Percentiles rank a stretch among this genome's conserved stretches.
These are phyloP conservation scores for Exsudoporus frostii DNA, from an alignment of 768 basidiomycete genomes.

Conservation along the genomic window DNA sequence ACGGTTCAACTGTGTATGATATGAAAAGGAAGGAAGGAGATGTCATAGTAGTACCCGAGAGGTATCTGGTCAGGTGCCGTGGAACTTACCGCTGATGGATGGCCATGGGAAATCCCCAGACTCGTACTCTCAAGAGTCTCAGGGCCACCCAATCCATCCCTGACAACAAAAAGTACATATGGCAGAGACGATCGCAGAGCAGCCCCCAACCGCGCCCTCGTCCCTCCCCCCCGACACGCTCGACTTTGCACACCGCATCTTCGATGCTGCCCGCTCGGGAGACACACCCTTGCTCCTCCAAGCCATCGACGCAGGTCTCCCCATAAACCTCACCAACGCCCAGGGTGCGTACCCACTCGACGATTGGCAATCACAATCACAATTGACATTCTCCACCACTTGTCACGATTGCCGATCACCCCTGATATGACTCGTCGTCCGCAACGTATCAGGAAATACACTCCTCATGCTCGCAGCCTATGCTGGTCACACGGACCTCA, in stretches of 20 bases:
- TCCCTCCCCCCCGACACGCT: constrained; percentile 37
- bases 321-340: constrained; percentile 67
- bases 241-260: constrained; percentile 64
- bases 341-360: constrained; percentile 55
- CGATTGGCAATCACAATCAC: too few relatives aligned
- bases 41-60: too few relatives aligned
- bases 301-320: constrained; percentile 67
- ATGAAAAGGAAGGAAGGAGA: too few relatives aligned
- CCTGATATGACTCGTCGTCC: too few relatives aligned
- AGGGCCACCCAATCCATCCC: too few relatives aligned
- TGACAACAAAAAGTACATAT: too few relatives aligned
- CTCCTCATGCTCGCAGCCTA: constrained; percentile 79
- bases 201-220: background rate
- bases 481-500: constrained; percentile 56
- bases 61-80: too few relatives aligned
- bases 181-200: background rate
- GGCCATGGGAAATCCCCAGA: too few relatives aligned
- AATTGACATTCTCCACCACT: background rate
- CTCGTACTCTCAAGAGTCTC: too few relatives aligned
- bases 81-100: too few relatives aligned
- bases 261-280: constrained; percentile 68
- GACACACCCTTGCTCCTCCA: constrained; percentile 49
- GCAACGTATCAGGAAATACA: constrained; percentile 61
- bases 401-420: too few relatives aligned
- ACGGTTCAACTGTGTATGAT: too few relatives aligned